phyloP scores from a whole-genome alignment of 495 filamentous ascomycete species.

The Jackrogersella minutella region DNA sequence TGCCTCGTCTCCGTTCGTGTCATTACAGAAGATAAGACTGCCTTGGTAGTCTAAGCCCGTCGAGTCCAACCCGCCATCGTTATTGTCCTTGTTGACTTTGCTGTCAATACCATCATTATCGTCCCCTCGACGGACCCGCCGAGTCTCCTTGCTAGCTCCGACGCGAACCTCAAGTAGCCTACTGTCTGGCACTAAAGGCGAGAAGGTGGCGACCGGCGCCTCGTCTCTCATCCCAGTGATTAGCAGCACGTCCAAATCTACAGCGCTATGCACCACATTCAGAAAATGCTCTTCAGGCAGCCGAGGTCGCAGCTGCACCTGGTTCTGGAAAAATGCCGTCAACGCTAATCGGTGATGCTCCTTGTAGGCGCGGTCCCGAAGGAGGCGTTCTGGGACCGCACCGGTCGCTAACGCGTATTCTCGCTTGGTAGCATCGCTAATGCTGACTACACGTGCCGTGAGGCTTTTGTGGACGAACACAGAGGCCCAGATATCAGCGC shows the following conservation, averaged over 20 bases:
- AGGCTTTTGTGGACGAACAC: slow-evolving; percentile 48
- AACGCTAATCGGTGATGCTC: slow-evolving; percentile 66
- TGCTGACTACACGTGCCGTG: slow-evolving; percentile 60
- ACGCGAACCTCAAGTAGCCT: slow-evolving; percentile 64
- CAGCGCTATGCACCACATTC: slow-evolving; percentile 52
- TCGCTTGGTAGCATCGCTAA: slow-evolving; percentile 66
- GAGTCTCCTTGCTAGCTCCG: slow-evolving; percentile 55
- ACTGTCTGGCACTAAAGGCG: slow-evolving; percentile 64
- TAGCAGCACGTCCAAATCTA: slow-evolving; percentile 63
- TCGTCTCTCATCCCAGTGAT: slow-evolving; percentile 74
- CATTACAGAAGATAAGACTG: slow-evolving; percentile 62
- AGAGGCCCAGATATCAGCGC: slow-evolving; percentile 62
- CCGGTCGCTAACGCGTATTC: slow-evolving; percentile 65
- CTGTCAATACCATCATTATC: slow-evolving; percentile 33
- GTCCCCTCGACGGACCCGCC: slow-evolving; percentile 50
- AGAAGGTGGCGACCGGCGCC: slow-evolving; percentile 63
- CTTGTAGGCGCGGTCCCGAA: slow-evolving; percentile 66
- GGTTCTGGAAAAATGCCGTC: slow-evolving; percentile 62
- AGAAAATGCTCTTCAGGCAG: slow-evolving; percentile 66
- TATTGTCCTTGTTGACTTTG: not conserved
- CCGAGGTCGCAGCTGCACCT: slow-evolving; percentile 55
- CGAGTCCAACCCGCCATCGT: not conserved
- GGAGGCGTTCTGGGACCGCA: slow-evolving; percentile 59
- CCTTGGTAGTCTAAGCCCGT: slow-evolving; percentile 50
- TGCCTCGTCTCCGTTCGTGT: slow-evolving; percentile 49